Conservation (phyloP, 2,329 filamentous ascomycete genomes). For the Chrysoporthe austroafricana region DNA sequence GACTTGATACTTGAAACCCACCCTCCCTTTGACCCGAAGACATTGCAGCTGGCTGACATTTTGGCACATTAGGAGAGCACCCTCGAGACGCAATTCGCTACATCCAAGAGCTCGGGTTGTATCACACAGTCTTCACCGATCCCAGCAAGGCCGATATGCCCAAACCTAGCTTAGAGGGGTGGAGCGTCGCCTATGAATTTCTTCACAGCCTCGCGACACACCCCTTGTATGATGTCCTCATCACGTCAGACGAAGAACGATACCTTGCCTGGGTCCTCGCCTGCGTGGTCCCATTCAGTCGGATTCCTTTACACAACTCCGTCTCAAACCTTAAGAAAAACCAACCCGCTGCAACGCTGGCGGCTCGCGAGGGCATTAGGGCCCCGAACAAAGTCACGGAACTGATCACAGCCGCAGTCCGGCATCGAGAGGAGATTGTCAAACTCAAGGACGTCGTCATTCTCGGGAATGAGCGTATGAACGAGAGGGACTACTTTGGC, state of each 20-base stretch:
- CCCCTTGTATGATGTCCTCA: constrained; percentile 55
- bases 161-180: constrained; percentile 61
- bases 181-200: constrained; percentile 66
- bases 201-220: constrained; percentile 45
- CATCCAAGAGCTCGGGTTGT: constrained; percentile 69
- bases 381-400: constrained; percentile 75
- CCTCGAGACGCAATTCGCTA: constrained; percentile 65
- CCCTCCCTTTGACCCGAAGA: not conserved
- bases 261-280: constrained; percentile 79
- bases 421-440: constrained; percentile 67
- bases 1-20: too few relatives aligned
- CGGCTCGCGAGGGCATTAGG: constrained; percentile 78
- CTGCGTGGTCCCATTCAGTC: constrained; percentile 74
- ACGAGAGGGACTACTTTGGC: constrained; percentile 67
- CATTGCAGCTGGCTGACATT: constrained; percentile 7
- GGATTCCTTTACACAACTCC: constrained; percentile 52
- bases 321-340: constrained; percentile 21
- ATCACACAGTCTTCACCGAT: constrained; percentile 75
- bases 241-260: constrained; percentile 65
- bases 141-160: constrained; percentile 58
- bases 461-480: constrained; percentile 48
- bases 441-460: constrained; percentile 60
- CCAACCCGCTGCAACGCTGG: constrained; percentile 64
- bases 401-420: constrained; percentile 66
- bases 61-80: constrained; percentile 51